phyloP scores from a whole-genome alignment of 768 basidiomycete genomes.

The Amanita thiersii region DNA sequence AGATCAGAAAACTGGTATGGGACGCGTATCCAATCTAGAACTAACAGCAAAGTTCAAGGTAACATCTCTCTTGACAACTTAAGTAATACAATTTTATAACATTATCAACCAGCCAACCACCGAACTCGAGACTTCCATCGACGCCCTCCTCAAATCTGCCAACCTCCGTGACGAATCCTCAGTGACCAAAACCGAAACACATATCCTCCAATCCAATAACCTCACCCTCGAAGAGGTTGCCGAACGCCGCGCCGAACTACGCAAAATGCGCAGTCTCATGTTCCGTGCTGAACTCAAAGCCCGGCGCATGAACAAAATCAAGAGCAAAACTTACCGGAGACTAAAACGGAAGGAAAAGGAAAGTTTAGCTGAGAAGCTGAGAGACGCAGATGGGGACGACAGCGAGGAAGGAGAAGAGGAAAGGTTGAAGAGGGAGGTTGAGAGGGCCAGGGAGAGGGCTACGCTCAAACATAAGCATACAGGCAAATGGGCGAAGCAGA shows the following conservation, averaged over 20 bases:
- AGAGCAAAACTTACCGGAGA: constrained; percentile 87
- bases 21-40: constrained; percentile 61
- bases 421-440: constrained; percentile 63
- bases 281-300: constrained; percentile 91
- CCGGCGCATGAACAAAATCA: constrained; percentile 88
- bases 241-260: constrained; percentile 71
- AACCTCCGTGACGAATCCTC: constrained; percentile 72
- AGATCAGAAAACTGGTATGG: constrained; percentile 33
- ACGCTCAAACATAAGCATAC: constrained; percentile 84
- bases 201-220: constrained; percentile 65
- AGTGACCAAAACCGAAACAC: constrained; percentile 69
- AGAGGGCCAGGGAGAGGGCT: constrained; percentile 82
- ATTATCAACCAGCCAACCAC: constrained; percentile 57
- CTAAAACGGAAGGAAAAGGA: constrained; percentile 75
- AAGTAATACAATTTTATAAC: too few species aligned
- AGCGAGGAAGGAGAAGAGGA: constrained; percentile 45
- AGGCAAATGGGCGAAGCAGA: constrained; percentile 80
- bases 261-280: constrained; percentile 86
- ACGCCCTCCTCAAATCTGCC: constrained; percentile 71
- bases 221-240: constrained; percentile 82
- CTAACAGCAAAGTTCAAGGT: constrained; percentile 84
- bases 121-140: constrained; percentile 77
- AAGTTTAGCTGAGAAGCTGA: constrained; percentile 41
- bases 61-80: too few species aligned
- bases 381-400: constrained; percentile 35